Conservation (phyloP, 2,329 filamentous ascomycete genomes). For the Macroventuria anomochaeta region DNA sequence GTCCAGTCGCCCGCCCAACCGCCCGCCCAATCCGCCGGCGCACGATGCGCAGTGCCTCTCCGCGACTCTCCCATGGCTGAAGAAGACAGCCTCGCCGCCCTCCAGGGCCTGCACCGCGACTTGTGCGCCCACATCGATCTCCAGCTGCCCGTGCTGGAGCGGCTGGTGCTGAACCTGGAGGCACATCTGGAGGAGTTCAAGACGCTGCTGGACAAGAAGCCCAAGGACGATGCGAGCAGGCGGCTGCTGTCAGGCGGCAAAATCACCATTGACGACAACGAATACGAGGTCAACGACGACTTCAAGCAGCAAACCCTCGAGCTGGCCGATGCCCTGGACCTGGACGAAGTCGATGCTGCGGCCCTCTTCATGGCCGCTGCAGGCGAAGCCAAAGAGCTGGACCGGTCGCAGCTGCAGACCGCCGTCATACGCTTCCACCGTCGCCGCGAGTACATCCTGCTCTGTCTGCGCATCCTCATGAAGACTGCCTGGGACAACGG, state of each 20-base stretch:
- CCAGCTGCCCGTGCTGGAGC: slow-evolving; percentile 72
- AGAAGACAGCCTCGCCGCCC: slow-evolving; percentile 73
- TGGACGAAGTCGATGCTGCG: slow-evolving; percentile 88
- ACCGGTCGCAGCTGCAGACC: slow-evolving; percentile 75
- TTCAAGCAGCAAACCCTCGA: slow-evolving; percentile 84
- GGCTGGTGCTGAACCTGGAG: slow-evolving; percentile 70
- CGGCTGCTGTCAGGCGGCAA: slow-evolving; percentile 64
- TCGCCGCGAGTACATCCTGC: slow-evolving; percentile 79
- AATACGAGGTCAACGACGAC: slow-evolving; percentile 82
- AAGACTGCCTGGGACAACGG: slow-evolving; percentile 64
- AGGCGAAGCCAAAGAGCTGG: slow-evolving; percentile 70
- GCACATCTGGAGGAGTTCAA: slow-evolving; percentile 70
- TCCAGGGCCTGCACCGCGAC: slow-evolving; percentile 86
- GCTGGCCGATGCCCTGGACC: slow-evolving; percentile 84
- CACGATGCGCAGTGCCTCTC: slow-evolving; percentile 40
- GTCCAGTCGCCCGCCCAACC: slow-evolving; percentile 3
- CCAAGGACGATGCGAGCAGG: slow-evolving; percentile 77
- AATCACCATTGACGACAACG: slow-evolving; percentile 72
- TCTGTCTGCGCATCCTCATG: slow-evolving; percentile 81
- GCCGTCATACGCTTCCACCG: slow-evolving; percentile 89
- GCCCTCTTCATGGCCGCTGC: slow-evolving; percentile 76
- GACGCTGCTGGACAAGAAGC: slow-evolving; percentile 75
- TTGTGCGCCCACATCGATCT: slow-evolving; percentile 77
- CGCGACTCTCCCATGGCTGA: slow-evolving; percentile 67
- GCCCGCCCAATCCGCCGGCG: slow-evolving; percentile 20